These are phyloP conservation scores for Lathyrus tuberosus DNA, from an alignment of 306 rosid genomes.

Conservation along the genomic window DNA sequence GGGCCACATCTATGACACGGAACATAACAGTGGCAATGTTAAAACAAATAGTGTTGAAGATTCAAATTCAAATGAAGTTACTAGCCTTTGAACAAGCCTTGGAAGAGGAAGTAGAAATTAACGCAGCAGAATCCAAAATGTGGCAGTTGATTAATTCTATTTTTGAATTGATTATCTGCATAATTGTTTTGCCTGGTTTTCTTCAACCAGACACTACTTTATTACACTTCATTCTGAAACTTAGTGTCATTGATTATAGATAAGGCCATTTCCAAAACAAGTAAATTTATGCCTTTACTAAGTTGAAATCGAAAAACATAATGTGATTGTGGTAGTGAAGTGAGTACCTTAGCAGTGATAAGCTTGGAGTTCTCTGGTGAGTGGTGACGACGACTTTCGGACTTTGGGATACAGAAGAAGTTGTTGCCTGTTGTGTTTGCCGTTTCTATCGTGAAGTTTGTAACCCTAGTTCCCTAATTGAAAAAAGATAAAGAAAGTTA, in stretches of 20 bases:
- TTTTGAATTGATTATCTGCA: conserved; percentile 21
- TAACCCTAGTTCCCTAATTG: too few species aligned
- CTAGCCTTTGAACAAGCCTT: conserved; percentile 26
- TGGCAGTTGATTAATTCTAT: not conserved
- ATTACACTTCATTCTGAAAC: not conserved
- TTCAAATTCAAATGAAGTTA: conserved; percentile 14
- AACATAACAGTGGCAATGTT: conserved; percentile 30
- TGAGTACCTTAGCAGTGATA: too few species aligned
- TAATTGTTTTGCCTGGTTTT: conserved; percentile 25
- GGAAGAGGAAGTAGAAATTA: not conserved
- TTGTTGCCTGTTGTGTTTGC: too few species aligned
- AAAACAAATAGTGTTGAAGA: conserved; percentile 18
- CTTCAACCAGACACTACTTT: not conserved
- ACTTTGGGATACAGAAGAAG: too few species aligned
- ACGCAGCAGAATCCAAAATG: conserved; percentile 5
- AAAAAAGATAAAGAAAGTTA: too few species aligned
- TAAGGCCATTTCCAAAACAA: conserved; percentile 3
- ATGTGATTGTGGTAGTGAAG: too few species aligned
- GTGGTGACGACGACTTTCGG: too few species aligned
- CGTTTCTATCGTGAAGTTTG: too few species aligned
- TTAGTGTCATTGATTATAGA: conserved; percentile 4
- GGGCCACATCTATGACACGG: conserved; percentile 69
- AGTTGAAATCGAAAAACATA: too few species aligned
- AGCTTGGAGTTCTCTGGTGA: too few species aligned
- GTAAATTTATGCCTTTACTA: too few species aligned